These are phyloP conservation scores for Juglanconis juglandina DNA, from an alignment of 2,329 filamentous ascomycete genomes.

Conservation along the genomic window DNA sequence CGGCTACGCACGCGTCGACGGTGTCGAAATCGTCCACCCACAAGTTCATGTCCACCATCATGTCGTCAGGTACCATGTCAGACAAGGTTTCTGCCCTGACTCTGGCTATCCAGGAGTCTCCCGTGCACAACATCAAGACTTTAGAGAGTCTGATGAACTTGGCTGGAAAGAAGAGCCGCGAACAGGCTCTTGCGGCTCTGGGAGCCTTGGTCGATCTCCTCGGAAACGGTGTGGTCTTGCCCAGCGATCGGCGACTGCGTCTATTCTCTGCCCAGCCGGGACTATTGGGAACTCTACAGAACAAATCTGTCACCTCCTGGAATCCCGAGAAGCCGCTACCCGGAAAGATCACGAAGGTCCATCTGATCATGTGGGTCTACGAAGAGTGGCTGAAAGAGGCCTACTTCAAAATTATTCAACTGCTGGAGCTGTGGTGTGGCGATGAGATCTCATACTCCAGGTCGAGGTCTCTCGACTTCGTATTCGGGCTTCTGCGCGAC, in stretches of 20 bases:
- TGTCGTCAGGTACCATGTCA: slow-evolving; percentile 91
- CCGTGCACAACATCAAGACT: slow-evolving; percentile 85
- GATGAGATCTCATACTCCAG: slow-evolving; percentile 95
- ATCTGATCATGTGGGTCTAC: slow-evolving; percentile 84
- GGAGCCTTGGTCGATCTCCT: slow-evolving; percentile 92
- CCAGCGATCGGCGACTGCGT: slow-evolving; percentile 74
- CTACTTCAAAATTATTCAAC: slow-evolving; percentile 90
- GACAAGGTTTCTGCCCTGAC: slow-evolving; percentile 97
- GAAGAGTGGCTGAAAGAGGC: slow-evolving; percentile 94
- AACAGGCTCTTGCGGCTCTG: slow-evolving; percentile 88
- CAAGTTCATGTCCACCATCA: slow-evolving; percentile 95
- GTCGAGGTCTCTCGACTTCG: slow-evolving; percentile 81
- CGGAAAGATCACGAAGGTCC: slow-evolving; percentile 66
- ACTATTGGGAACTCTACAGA: slow-evolving; percentile 68
- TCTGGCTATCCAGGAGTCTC: slow-evolving; percentile 91
- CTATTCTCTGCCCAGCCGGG: slow-evolving; percentile 77
- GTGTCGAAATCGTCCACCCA: slow-evolving; percentile 80
- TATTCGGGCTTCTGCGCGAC: slow-evolving; percentile 86
- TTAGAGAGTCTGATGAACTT: slow-evolving; percentile 79
- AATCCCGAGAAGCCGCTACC: slow-evolving; percentile 67
- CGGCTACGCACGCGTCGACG: slow-evolving; percentile 68
- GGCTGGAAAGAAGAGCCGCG: slow-evolving; percentile 89
- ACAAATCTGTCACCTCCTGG: slow-evolving; percentile 59
- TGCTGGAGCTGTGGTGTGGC: slow-evolving; percentile 87
- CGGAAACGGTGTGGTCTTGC: slow-evolving; percentile 81